Evolutionary conservation across 148 eudicot genomes (phyloP), one percentile per base, ranked within the genome.

Genomic region (Fagopyrum tataricum): DNA sequence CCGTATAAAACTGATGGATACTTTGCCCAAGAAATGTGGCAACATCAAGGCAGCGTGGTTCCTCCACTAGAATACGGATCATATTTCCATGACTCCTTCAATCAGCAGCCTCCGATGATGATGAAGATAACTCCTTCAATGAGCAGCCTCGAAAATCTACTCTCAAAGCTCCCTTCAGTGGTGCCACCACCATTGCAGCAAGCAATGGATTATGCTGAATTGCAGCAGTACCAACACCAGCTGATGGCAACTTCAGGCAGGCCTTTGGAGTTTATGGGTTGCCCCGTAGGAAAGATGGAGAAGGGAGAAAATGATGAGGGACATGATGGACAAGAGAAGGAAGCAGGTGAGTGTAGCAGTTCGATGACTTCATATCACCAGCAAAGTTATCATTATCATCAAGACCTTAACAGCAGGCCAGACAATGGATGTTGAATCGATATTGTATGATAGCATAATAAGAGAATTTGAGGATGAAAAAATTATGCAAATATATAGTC

Each of bases 131-230:
- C 97, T 72, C 99, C 99, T 1, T 96, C 99, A 0, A 92, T 96
- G 99, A 92, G 94, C 78, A 96, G 99, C 85, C 89, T 96, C 0
- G 99, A 96, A 78, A 90, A 94, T n/a, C 84, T 96, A 23, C 91
- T 96, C 31, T 90, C 99, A 2, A 92, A 96, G 61, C 94, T 96
- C 39, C 99, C 99, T 5, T 88, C 96, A 0, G 96, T 96, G 0
- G 84, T 85, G 73, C 96, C 97, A 0, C 79, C 79, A 14, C 72
- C 18, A 26, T 26, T 26, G 31, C 31, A 26, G 31, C 31, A 26
- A 26, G 31, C 31, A 26, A 26, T 26, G 12, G 20, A 15, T 4
- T 37, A 64, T 43, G 0, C 5, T 12, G 69, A 64, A 14, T 37
- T 9, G 2, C 69, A 64, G 69, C 69, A 64, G 42, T 56, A 56